phyloP scores from a whole-genome alignment of 768 basidiomycete species.

The Amylocystis lapponica region DNA sequence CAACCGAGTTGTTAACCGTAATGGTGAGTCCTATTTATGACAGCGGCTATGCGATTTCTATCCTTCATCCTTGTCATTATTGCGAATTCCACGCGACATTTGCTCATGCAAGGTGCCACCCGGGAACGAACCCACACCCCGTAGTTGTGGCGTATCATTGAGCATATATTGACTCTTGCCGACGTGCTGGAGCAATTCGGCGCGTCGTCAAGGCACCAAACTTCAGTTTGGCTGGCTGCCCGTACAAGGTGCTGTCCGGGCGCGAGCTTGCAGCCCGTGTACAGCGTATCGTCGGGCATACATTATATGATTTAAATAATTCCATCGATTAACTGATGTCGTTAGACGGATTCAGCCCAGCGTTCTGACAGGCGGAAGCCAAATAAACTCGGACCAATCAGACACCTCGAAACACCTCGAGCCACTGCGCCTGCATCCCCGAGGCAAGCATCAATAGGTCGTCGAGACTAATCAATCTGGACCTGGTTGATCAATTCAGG shows the following conservation, averaged over 20 bases:
- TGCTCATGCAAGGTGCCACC: slow-evolving; percentile 40
- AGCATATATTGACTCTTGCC: slow-evolving; percentile 21
- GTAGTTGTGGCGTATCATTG: slow-evolving; percentile 27
- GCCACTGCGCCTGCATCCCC: too few species aligned
- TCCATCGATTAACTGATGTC: too few species aligned
- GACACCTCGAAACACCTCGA: too few species aligned
- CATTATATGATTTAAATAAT: too few species aligned
- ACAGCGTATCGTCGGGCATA: slow-evolving; percentile 30
- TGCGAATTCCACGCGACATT: slow-evolving; percentile 6
- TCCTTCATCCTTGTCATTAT: background rate
- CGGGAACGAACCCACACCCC: slow-evolving; percentile 22
- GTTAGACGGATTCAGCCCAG: too few species aligned
- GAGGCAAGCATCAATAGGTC: too few species aligned
- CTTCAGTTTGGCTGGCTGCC: slow-evolving; percentile 9
- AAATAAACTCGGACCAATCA: too few species aligned
- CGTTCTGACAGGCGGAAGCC: too few species aligned
- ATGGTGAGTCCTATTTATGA: too few species aligned
- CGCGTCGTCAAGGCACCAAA: background rate
- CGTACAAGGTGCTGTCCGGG: slow-evolving; percentile 27
- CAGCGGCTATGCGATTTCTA: background rate
- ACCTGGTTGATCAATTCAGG: too few species aligned
- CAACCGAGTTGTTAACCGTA: background rate
- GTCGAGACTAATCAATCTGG: too few species aligned
- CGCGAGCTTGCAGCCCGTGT: slow-evolving; percentile 16
- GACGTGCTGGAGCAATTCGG: background rate